A percentile compares a stretch with the other conserved stretches of the same genome.
phyloP scores from a whole-genome alignment of 2,329 filamentous ascomycete genomes.

The Clonostachys byssicola region DNA sequence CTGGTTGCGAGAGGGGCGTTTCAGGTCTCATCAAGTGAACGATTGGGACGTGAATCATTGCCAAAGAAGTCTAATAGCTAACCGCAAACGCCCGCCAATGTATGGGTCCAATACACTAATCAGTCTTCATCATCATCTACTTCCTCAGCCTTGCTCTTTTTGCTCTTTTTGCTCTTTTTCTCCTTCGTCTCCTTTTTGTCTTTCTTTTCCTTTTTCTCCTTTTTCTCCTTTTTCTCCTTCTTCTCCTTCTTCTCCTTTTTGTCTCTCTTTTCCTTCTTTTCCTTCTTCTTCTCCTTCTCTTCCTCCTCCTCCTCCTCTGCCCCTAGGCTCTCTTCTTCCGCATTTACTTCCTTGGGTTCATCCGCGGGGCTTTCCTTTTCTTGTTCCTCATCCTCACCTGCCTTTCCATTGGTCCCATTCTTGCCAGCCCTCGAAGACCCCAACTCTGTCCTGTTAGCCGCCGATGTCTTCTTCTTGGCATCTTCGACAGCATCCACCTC shows the following conservation, averaged over 20 bases:
- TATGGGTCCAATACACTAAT: not conserved
- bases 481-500: conserved; percentile 27
- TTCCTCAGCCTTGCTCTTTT: conserved; percentile 1
- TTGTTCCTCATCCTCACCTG: conserved; percentile 6
- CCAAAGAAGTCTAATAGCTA: no score
- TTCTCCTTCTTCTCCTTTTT: not conserved
- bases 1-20: not conserved
- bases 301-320: conserved; percentile 6
- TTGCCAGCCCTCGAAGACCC: not conserved
- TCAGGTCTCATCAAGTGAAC: not conserved
- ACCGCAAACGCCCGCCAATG: no score
- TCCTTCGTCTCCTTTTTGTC: conserved; percentile 7
- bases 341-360: not conserved
- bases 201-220: conserved; percentile 1
- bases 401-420: not conserved
- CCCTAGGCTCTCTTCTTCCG: not conserved
- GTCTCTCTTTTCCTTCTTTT: not conserved
- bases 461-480: conserved; percentile 5
- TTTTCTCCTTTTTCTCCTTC: not conserved
- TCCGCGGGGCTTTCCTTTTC: conserved; percentile 7
- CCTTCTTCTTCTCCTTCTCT: not conserved
- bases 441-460: conserved; percentile 1
- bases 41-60: not conserved
- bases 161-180: conserved; percentile 7
- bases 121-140: conserved; percentile 1